A percentile compares a stretch with the other conserved stretches of the same genome.
These are phyloP conservation scores for Cladosporium sp. DNA, from an alignment of 2,329 filamentous ascomycete genomes.

Conservation along the genomic window DNA sequence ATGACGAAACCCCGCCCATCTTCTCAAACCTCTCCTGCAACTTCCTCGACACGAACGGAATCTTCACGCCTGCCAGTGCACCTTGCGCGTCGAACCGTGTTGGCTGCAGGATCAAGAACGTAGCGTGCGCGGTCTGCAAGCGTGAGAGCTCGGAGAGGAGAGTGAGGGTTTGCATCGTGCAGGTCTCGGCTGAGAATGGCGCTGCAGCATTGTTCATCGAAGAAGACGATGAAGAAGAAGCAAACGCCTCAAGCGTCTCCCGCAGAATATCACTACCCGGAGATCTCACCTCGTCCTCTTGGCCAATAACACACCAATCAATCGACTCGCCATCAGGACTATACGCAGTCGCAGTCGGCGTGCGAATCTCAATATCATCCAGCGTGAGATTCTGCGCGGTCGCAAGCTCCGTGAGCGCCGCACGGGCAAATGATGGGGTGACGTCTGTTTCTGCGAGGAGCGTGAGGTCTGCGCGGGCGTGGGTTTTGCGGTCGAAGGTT, in stretches of 20 bases:
- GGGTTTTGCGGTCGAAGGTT: conserved; percentile 33
- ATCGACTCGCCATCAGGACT: conserved; percentile 21
- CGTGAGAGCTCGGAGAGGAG: conserved; percentile 31
- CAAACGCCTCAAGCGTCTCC: conserved; percentile 14
- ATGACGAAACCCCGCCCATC: neutral
- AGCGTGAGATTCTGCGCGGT: conserved; percentile 21
- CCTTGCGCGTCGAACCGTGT: conserved; percentile 25
- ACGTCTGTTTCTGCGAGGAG: conserved; percentile 36
- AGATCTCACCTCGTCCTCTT: conserved; percentile 24
- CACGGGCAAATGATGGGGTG: conserved; percentile 30
- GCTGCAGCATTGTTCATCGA: conserved; percentile 9
- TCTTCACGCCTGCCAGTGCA: neutral
- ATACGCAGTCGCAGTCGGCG: conserved; percentile 15
- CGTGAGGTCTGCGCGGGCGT: conserved; percentile 27
- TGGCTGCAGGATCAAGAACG: conserved; percentile 33
- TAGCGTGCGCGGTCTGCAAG: conserved; percentile 30
- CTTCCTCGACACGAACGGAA: conserved; percentile 1
- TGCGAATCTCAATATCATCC: conserved; percentile 28
- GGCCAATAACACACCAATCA: conserved; percentile 35
- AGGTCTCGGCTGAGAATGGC: conserved; percentile 25
- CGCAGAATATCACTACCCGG: conserved; percentile 4
- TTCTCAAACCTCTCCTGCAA: neutral
- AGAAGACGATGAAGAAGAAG: conserved; percentile 8
- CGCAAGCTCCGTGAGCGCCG: conserved; percentile 34
- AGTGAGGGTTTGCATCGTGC: conserved; percentile 28